Conservation (phyloP, 257 asterid genomes). For the Verbascum thapsus region DNA sequence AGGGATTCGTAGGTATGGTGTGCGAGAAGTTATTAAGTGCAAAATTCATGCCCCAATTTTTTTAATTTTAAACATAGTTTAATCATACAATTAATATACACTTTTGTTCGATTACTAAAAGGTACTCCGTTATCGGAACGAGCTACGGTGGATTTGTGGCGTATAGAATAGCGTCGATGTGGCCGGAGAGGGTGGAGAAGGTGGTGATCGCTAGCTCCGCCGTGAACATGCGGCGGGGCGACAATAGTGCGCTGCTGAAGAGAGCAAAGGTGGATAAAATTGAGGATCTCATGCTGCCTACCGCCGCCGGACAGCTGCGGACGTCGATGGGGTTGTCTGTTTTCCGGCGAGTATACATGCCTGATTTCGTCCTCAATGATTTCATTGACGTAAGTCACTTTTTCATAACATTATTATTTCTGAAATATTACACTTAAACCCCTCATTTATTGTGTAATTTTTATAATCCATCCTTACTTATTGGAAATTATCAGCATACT, state of each 20-base stretch:
- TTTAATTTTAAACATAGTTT: no score
- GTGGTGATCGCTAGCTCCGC: conserved; percentile 78
- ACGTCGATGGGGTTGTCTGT: conserved; percentile 38
- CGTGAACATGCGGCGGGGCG: conserved; percentile 47
- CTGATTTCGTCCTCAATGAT: conserved; percentile 61
- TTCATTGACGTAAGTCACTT: conserved; percentile 42
- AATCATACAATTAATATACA: no score
- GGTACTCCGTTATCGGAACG: conserved; percentile 57
- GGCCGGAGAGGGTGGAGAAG: conserved; percentile 69
- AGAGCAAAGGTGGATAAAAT: conserved; percentile 43
- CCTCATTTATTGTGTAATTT: no score
- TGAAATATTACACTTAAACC: no score
- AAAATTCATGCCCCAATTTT: not conserved
- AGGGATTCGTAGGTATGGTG: conserved; percentile 40
- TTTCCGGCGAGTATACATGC: conserved; percentile 38
- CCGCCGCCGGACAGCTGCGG: conserved; percentile 43
- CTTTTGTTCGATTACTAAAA: not conserved
- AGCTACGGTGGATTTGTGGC: conserved; percentile 87
- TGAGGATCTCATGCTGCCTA: conserved; percentile 61
- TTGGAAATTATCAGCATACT: no score
- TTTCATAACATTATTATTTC: no score
- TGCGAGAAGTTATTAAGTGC: not conserved
- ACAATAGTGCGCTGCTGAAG: conserved; percentile 43
- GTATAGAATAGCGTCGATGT: conserved; percentile 55
- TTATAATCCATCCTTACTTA: no score